A percentile compares a stretch with the other conserved stretches of the same genome.
These are phyloP conservation scores for Ceraceosorus guamensis DNA, from an alignment of 1,284 basidiomycete species.

Conservation along the genomic window DNA sequence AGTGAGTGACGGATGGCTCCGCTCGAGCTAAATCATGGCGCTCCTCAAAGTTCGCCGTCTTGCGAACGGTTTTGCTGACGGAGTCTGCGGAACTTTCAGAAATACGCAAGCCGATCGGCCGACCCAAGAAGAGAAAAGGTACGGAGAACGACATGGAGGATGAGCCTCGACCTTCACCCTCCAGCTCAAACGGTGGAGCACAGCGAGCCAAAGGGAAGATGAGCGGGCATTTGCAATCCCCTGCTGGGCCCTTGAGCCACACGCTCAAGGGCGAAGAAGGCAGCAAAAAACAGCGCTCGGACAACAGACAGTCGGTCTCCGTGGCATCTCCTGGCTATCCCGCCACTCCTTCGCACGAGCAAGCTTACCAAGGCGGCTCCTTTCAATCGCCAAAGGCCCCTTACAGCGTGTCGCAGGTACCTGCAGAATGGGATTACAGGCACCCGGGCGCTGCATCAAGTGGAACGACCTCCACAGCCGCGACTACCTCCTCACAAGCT, in stretches of 20 bases:
- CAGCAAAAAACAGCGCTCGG: too few species aligned
- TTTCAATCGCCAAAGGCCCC: too few species aligned
- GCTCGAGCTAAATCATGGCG: too few species aligned
- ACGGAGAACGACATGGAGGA: constrained; percentile 2
- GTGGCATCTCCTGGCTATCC: too few species aligned
- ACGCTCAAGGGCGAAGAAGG: too few species aligned
- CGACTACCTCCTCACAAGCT: constrained; percentile 14
- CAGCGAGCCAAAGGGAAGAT: not conserved
- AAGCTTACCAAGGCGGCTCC: too few species aligned
- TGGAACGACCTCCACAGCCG: constrained; percentile 2
- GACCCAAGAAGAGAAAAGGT: constrained; percentile 31
- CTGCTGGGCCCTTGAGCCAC: not conserved
- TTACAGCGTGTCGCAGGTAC: not conserved
- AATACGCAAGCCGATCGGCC: constrained; percentile 30
- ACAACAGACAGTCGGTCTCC: not conserved
- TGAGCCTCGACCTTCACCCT: not conserved
- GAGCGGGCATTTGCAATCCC: not conserved
- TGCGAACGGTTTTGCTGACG: not conserved
- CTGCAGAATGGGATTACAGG: too few species aligned
- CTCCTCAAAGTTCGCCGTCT: not conserved
- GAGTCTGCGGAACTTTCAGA: constrained; percentile 5
- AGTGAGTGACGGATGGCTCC: not conserved
- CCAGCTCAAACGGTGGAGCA: not conserved
- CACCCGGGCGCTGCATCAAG: too few species aligned
- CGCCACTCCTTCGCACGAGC: too few species aligned